phyloP scores from a whole-genome alignment of 371 early-diverging fungal species.

The Lichtheimia hyalospora region DNA sequence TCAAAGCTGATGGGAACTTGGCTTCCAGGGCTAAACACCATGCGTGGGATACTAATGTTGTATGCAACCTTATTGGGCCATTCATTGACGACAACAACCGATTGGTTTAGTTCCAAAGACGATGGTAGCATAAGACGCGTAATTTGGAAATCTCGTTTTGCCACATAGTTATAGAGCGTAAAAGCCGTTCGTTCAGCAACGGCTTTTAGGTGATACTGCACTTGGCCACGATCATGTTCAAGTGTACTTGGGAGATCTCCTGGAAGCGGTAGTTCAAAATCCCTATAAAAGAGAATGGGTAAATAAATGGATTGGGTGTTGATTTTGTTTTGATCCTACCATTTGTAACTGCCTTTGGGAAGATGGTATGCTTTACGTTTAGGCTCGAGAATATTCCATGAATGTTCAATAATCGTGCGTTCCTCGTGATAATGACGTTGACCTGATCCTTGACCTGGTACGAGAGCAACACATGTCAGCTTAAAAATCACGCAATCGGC shows the following conservation, averaged over 20 bases:
- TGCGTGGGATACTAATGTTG: conserved; percentile 40
- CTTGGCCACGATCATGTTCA: conserved; percentile 33
- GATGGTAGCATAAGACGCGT: conserved; percentile 32
- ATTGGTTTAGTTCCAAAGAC: conserved; percentile 36
- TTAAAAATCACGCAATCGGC: no score
- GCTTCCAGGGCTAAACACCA: conserved; percentile 30
- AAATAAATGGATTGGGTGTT: no score
- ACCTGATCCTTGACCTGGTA: conserved; percentile 36
- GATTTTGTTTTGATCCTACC: conserved; percentile 22
- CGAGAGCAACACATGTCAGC: background rate
- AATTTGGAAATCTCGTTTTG: conserved; percentile 23
- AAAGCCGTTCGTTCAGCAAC: conserved; percentile 45
- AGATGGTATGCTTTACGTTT: conserved; percentile 38
- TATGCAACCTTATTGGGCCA: conserved; percentile 47
- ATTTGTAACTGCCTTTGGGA: conserved; percentile 36
- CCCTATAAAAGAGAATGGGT: conserved; percentile 21
- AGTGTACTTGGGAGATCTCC: conserved; percentile 49
- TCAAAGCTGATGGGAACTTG: conserved; percentile 41
- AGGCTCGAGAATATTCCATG: conserved; percentile 40
- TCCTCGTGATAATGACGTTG: conserved; percentile 44
- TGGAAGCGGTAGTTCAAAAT: conserved; percentile 50
- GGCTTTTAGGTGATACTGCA: conserved; percentile 38
- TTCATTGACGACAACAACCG: conserved; percentile 33
- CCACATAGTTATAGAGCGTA: conserved; percentile 27
- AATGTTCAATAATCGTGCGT: conserved; percentile 37